These are phyloP conservation scores for Boeremia exigua DNA, from an alignment of 2,329 filamentous ascomycete genomes.

Conservation along the genomic window DNA sequence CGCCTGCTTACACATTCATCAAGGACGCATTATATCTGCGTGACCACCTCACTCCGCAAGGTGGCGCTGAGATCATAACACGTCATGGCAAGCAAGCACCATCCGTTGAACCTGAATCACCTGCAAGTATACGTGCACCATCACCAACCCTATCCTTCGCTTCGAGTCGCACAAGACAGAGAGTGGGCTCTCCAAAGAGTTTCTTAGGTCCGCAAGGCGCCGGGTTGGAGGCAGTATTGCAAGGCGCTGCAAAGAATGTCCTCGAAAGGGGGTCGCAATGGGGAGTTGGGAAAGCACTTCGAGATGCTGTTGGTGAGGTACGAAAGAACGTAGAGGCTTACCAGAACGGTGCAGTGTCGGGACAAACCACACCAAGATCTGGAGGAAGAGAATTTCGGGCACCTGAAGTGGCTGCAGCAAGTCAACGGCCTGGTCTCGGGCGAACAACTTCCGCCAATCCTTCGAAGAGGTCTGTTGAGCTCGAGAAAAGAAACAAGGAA, in stretches of 20 bases:
- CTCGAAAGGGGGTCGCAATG: conserved; percentile 76
- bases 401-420: conserved; percentile 27
- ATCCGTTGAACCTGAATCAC: conserved; percentile 29
- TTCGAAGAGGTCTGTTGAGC: conserved; percentile 40
- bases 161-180: conserved; percentile 34
- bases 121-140: conserved; percentile 37
- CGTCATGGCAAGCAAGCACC: conserved; percentile 68
- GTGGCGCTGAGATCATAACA: conserved; percentile 69
- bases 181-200: conserved; percentile 35
- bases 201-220: conserved; percentile 39
- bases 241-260: conserved; percentile 77
- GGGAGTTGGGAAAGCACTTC: conserved; percentile 79
- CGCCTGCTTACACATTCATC: conserved; percentile 79
- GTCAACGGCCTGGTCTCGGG: conserved; percentile 26
- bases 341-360: conserved; percentile 51
- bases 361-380: conserved; percentile 41
- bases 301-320: conserved; percentile 82
- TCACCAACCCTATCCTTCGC: conserved; percentile 34
- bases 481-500: conserved; percentile 71
- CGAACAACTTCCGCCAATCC: conserved; percentile 32
- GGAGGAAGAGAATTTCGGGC: conserved; percentile 45
- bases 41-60: conserved; percentile 66
- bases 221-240: conserved; percentile 72
- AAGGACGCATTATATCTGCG: conserved; percentile 81
- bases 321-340: conserved; percentile 74